Base-by-base conservation (phyloP, 1,284 basidiomycete genomes). In the Ganoderma leucocontextum region DNA sequence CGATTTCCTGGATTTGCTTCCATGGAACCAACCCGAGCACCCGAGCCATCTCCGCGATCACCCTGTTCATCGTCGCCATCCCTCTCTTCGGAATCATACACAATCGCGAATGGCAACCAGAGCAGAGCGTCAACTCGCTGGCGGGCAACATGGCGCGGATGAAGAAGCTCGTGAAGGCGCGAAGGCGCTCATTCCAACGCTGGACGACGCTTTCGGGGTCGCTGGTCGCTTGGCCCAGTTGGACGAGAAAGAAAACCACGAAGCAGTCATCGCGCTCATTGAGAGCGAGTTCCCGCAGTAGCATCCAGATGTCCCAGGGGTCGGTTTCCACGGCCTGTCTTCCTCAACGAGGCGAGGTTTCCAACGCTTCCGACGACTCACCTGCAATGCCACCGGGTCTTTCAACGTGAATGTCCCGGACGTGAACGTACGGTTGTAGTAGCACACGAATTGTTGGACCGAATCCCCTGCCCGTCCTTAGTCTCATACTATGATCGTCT, bases 1-100 rank as follows among this genome's bases (percentile, higher is more conserved):
- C 73, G 1, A 64, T 74, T 25, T 44, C 67, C 35, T 74, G 70
- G 66, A 63, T 72, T 1, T 72, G 72, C 70, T 72, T 73, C 61
- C 19, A 69, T 17, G 9, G 2, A 17, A 33, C 52, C 29, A 55
- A 19, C 52, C 17, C 15, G 9, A 35, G 4, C 6, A 55, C 74
- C 1, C 61, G 69, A 19, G 52, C 68, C 29, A 19, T 47, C 2
- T 33, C 36, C 38, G 65, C 25, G 6, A n/a, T 66, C 60, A 39
- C 65, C 22, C n/a, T 58, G 15, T 25, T 33, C 19, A 35, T 66
- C 39, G 6, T n/a, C 33, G 33, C 25, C 25, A 44, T 55, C 62
- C 35, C 35, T 6, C 17, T 68, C 44, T 35, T 6, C 7, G 53
- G 8, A 5, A 55, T 66, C 55, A 33, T 66, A 8, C 42, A 58